Conservation (phyloP, 2,329 filamentous ascomycete genomes). For the Metarhizium sp. region DNA sequence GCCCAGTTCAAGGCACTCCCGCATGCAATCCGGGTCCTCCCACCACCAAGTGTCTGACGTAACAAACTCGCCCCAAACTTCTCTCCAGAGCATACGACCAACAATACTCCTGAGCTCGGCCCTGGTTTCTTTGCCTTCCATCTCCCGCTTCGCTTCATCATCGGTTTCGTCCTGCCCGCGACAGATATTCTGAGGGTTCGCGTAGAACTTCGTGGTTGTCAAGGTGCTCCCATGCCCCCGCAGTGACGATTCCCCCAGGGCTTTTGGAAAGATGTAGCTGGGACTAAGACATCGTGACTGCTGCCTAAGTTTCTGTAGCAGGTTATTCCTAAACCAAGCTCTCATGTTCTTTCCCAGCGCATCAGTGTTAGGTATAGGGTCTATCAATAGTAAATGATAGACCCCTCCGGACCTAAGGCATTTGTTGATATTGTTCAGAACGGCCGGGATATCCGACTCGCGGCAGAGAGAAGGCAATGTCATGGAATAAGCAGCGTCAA, state of each 20-base stretch:
- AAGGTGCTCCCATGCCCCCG: conserved; percentile 36
- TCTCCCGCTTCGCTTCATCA: conserved; percentile 11
- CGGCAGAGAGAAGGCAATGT: conserved; percentile 47
- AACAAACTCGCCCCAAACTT: conserved; percentile 48
- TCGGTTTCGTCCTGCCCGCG: conserved; percentile 14
- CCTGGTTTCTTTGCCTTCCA: conserved; percentile 23
- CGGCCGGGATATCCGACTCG: conserved; percentile 43
- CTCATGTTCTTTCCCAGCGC: conserved; percentile 49
- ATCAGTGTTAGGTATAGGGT: conserved; percentile 47
- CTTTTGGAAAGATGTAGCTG: conserved; percentile 45
- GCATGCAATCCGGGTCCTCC: conserved; percentile 44
- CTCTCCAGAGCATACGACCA: conserved; percentile 50
- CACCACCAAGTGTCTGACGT: conserved; percentile 49
- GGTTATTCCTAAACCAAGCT: conserved; percentile 52
- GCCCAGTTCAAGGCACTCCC: conserved; percentile 43
- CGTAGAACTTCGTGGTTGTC: conserved; percentile 40
- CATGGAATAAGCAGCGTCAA: conserved; percentile 42
- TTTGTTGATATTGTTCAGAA: conserved; percentile 48
- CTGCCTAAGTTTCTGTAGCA: conserved; percentile 49
- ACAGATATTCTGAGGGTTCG: conserved; percentile 24
- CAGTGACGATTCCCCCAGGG: conserved; percentile 47
- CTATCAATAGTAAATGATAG: conserved; percentile 51
- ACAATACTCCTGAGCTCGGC: conserved; percentile 41
- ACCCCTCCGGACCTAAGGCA: conserved; percentile 45
- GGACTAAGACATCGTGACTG: conserved; percentile 52